Evolutionary conservation across 345 rosid genomes (phyloP).

Genomic region (Pistacia vera): DNA sequence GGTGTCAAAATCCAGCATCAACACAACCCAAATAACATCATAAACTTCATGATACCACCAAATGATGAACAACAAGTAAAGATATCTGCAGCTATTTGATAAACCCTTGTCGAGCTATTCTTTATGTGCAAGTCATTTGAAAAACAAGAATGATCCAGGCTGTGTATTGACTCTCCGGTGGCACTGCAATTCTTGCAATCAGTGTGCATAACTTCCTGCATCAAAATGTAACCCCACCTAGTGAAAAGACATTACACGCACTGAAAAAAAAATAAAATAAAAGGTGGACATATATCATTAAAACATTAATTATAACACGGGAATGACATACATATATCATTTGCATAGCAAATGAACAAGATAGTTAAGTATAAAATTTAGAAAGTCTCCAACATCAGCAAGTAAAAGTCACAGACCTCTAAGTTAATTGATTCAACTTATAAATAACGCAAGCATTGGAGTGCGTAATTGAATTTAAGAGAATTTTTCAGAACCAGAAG

Average conservation of each 20-base stretch:
- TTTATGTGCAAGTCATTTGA: constrained; percentile 10
- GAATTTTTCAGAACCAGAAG: neutral
- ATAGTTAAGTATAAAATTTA: neutral
- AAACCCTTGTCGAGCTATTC: constrained; percentile 23
- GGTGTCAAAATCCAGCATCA: no score
- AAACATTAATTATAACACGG: neutral
- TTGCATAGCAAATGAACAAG: neutral
- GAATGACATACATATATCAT: neutral
- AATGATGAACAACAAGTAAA: constrained; percentile 18
- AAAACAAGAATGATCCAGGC: constrained; percentile 15
- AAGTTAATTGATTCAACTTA: neutral
- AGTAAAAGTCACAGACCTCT: neutral
- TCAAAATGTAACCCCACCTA: neutral
- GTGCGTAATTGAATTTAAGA: neutral
- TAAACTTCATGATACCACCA: constrained; percentile 47
- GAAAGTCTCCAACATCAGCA: neutral
- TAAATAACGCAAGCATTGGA: neutral
- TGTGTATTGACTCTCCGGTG: constrained; percentile 21
- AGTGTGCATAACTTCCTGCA: constrained; percentile 29
- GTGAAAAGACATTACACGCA: neutral
- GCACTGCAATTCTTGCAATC: constrained; percentile 21
- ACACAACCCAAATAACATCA: constrained; percentile 45
- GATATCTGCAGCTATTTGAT: constrained; percentile 9
- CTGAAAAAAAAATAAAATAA: neutral
- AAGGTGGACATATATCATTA: neutral